These are phyloP conservation scores for Wallacemonas collosoma DNA, from an alignment of 208 protist genomes.

Conservation along the genomic window DNA sequence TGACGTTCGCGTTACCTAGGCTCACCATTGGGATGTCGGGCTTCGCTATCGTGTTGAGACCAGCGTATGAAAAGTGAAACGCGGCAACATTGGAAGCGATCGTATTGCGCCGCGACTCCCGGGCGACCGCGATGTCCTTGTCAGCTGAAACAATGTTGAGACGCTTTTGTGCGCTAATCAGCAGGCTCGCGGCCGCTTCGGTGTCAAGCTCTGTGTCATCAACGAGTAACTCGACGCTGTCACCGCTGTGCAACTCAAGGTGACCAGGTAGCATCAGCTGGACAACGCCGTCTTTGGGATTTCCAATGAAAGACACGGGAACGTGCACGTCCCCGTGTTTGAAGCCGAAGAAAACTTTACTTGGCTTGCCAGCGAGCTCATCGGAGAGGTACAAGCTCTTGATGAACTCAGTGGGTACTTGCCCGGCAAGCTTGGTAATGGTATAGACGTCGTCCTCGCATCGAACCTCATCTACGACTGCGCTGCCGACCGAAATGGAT, in stretches of 20 bases:
- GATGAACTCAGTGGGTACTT: constrained; percentile 65
- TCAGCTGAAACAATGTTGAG: constrained; percentile 48
- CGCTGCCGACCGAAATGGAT: constrained; percentile 64
- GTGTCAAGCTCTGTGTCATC: constrained; percentile 85
- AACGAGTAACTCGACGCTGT: constrained; percentile 66
- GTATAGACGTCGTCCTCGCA: constrained; percentile 47
- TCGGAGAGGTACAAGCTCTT: constrained; percentile 51
- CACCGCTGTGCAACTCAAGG: constrained; percentile 27
- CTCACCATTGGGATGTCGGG: constrained; percentile 63
- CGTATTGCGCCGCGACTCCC: constrained; percentile 70
- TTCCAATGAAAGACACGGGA: constrained; percentile 70
- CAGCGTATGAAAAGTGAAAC: constrained; percentile 85
- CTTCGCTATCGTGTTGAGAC: constrained; percentile 70
- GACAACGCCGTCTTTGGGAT: constrained; percentile 54
- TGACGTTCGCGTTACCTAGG: constrained; percentile 50
- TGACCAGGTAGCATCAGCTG: constrained; percentile 42
- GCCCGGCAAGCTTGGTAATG: constrained; percentile 43
- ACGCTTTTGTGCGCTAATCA: constrained; percentile 62
- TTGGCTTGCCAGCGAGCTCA: constrained; percentile 60
- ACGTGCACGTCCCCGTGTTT: constrained; percentile 47
- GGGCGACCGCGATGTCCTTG: constrained; percentile 78
- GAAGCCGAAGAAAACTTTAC: constrained; percentile 74
- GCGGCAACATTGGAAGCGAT: constrained; percentile 66
- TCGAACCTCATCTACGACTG: constrained; percentile 34
- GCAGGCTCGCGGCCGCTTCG: constrained; percentile 62